Base-by-base conservation (phyloP, 31 red algal genomes). In the Bonnemaisonia californica region DNA sequence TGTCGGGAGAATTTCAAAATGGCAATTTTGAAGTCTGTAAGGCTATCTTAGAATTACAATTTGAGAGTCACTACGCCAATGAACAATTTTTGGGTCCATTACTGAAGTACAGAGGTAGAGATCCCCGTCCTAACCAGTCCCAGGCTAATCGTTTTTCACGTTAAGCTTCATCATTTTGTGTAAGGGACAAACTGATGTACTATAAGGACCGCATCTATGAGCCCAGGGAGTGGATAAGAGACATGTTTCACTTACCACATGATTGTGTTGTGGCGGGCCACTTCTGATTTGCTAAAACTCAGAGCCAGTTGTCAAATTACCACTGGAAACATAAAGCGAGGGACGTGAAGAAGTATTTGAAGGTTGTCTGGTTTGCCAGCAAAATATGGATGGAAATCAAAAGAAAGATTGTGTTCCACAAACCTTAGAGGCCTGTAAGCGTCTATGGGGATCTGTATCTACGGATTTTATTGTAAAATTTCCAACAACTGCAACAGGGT, bases 281-380 rank as follows among this genome's bases (percentile, higher is more conserved):
- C 32, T 80, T 80, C 40, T 57, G 59, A 42, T 80, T 66, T 48
- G 3, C 38, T 12, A 80, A 80, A 59, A 80, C 77, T 24, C 2
- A 66, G 3, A 27, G 3, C 12, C 5, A 57, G 2, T 51, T 66
- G 54, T 22, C 2, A 4, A 11, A 24, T 7, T 80, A 62, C 58
- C 37, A 63, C 27, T 80, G 77, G 77, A 80, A 67, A 30, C 57
- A 80, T 66, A 80, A 80, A 59, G 31, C 33, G 29, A 7, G 60
- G 1, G 57, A 80, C 42, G 60, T 80, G 18, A 37, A 42, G 31
- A 2, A 13, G 66, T 80, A 80, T 41, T n/a, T 24, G 58, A 80
- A 41, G 57, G 77, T 3, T 80, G 57, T 27, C 1, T 3, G 8
- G 57, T 64, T 4, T 80, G 77, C 24, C 77, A 80, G 77, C 77